Percentiles rank a stretch among this genome's conserved stretches.
Evolutionary conservation across 1,284 basidiomycete genomes (phyloP).

Genomic region (Cronartium quercuum): DNA sequence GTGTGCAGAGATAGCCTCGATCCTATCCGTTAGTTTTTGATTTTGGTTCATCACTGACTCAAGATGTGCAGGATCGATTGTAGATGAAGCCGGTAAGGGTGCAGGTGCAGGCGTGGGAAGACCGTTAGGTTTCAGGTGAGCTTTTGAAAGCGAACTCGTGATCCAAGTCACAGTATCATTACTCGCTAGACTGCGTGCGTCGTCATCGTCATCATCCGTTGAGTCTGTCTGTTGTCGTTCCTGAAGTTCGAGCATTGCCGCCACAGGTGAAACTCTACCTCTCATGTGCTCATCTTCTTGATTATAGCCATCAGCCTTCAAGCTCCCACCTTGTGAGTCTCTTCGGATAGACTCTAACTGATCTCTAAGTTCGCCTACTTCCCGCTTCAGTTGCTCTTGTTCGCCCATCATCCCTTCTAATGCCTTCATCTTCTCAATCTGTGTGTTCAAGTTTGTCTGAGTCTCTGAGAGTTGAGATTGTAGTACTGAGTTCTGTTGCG

Average conservation of each 20-base stretch:
- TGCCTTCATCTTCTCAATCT: constrained; percentile 76
- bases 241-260: constrained; percentile 34
- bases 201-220: constrained; percentile 40
- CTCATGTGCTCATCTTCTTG: constrained; percentile 1
- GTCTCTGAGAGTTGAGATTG: constrained; percentile 81
- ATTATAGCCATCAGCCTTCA: background rate
- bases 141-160: constrained; percentile 2
- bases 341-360: constrained; percentile 58
- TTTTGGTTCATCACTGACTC: constrained; percentile 53
- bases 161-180: constrained; percentile 46
- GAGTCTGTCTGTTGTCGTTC: background rate
- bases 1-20: constrained; percentile 65
- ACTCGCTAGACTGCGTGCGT: constrained; percentile 48
- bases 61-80: constrained; percentile 43
- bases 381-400: constrained; percentile 75
- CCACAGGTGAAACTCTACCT: constrained; percentile 32
- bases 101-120: constrained; percentile 42
- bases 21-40: constrained; percentile 64
- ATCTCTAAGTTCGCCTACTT: constrained; percentile 57
- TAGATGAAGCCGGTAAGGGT: constrained; percentile 26
- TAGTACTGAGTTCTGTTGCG: constrained; percentile 53
- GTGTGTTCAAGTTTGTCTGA: constrained; percentile 67
- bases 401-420: constrained; percentile 73
- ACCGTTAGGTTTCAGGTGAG: constrained; percentile 40
- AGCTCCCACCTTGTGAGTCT: constrained; percentile 59